Base-by-base conservation (phyloP, 495 filamentous ascomycete genomes). In the Aspergillus hancockii region DNA sequence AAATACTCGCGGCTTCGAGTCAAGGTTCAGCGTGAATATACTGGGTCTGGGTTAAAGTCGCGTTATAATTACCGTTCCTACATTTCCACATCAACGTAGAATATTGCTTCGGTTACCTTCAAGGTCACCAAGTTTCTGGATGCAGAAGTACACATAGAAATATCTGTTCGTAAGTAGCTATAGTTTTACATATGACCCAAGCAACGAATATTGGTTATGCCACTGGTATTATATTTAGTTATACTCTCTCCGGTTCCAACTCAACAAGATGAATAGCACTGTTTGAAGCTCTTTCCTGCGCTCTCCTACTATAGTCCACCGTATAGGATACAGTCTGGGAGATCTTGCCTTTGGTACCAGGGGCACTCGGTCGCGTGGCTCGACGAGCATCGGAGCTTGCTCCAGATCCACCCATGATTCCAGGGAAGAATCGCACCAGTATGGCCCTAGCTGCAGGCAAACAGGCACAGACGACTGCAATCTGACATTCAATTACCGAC, bases 401-500 rank as follows among this genome's bases (percentile, higher is more conserved):
- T 14, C 16, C 38, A 32, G 31, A 45, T 3, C 23, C 38, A 52
- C 55, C 53, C 31, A 49, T 23, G 19, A 64, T 21, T 3, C 52
- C 55, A 5, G 67, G 60, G 59, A 75, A 63, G 49, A 63, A 49
- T 45, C 52, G 55, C 32, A 58, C 57, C 16, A 64, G n/a, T 12
- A 69, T 19, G 32, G 62, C 60, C n/a, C 67, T 62, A 16, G 63
- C 38, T 21, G 63, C 52, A 18, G 71, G 71, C 0, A 74, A 47
- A 43, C 71, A 74, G 30, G 69, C 70, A 34, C 69, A 72, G 50
- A 72, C 23, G 9, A 74, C 52, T 14, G 69, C 61, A 41, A 74
- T 71, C 32, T 74, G 65, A 25, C 52, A 57, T 46, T 74, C 71
- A 49, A 74, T 69, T 38, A 72, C 62, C 1, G 69, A 69, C 71